Evolutionary conservation across 495 filamentous ascomycete genomes (phyloP).

Genomic region (Xylaria grammica): DNA sequence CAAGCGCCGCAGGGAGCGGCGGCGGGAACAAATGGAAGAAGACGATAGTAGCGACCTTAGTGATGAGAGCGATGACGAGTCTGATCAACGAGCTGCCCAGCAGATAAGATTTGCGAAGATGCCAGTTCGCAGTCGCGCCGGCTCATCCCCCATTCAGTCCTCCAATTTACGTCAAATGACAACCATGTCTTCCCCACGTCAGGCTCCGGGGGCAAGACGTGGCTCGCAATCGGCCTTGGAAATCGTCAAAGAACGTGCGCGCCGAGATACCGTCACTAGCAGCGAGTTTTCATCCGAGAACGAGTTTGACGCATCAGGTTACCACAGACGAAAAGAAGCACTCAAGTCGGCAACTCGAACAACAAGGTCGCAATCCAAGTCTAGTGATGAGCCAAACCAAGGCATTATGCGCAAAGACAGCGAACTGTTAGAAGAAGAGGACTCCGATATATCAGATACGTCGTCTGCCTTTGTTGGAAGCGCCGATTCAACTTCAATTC

Average conservation of each 20-base stretch:
- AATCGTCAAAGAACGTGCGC: conserved; percentile 71
- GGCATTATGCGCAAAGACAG: conserved; percentile 54
- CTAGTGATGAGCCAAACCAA: conserved; percentile 43
- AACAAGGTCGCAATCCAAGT: conserved; percentile 51
- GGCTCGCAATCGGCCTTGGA: conserved; percentile 80
- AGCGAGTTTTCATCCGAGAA: conserved; percentile 93
- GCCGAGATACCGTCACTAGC: conserved; percentile 87
- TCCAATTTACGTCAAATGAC: conserved; percentile 55
- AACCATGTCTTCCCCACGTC: conserved; percentile 40
- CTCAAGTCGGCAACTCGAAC: conserved; percentile 42
- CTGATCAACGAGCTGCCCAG: conserved; percentile 68
- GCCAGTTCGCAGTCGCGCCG: conserved; percentile 84
- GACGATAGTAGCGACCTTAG: conserved; percentile 97
- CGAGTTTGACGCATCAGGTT: conserved; percentile 73
- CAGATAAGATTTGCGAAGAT: conserved; percentile 96
- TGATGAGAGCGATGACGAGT: conserved; percentile 93
- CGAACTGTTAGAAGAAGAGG: conserved; percentile 61
- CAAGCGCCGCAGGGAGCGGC: conserved; percentile 60
- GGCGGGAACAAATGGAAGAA: conserved; percentile 83
- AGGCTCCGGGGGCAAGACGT: conserved; percentile 51
- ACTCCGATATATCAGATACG: conserved; percentile 62
- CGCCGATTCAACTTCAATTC: conserved; percentile 59
- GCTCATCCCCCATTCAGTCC: conserved; percentile 81
- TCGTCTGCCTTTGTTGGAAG: conserved; percentile 59
- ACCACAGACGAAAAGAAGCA: conserved; percentile 62